Base-by-base conservation (phyloP, 2,329 filamentous ascomycete genomes). In the Diplocarpon mali region DNA sequence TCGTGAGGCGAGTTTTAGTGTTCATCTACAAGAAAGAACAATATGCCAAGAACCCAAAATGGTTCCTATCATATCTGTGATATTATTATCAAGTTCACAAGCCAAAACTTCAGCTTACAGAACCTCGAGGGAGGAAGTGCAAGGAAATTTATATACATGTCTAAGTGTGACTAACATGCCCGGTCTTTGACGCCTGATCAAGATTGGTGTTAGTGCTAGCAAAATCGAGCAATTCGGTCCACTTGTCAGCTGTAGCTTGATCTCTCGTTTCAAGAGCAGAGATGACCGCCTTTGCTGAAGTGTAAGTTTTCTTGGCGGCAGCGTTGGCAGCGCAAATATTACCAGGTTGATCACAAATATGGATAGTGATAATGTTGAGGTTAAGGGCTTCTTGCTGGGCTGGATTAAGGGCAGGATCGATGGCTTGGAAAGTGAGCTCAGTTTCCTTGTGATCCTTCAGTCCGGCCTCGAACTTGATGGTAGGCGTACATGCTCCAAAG, bases 341-440 rank as follows among this genome's bases (percentile, higher is more conserved):
- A 58, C 64, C 71, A 47, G 84, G 70, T 66, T 83, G 77, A 63
- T 84, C 79, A 63, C 76, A 79, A 61, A 84, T 77, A 49, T 78
- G 73, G 70, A 81, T 83, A 60, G 78, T 81, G 68, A 84, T 84
- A 68, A 84, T 84, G 67, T 76, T 75, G 45, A 79, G 79, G 73
- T 84, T 83, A 37, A 83, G 68, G 8, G 79, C 78, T 59, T 83
- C 80, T 56, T 77, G 64, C 63, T 84, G 79, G 41, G 73, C 74
- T 58, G 76, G 66, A 52, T 70, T 70, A 46, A 81, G 72, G 14
- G 74, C 64, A 8, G 75, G 65, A 59, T 84, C 80, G 38, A 72
- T 72, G 41, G 81, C 73, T 62, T 80, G 76, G 73, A 84, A 85
- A 40, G 80, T 82, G 63, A 73, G 77, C 62, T 82, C 79, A 45